These are phyloP conservation scores for Trichoderma erinaceum DNA, from an alignment of 495 filamentous ascomycete genomes.

Conservation along the genomic window DNA sequence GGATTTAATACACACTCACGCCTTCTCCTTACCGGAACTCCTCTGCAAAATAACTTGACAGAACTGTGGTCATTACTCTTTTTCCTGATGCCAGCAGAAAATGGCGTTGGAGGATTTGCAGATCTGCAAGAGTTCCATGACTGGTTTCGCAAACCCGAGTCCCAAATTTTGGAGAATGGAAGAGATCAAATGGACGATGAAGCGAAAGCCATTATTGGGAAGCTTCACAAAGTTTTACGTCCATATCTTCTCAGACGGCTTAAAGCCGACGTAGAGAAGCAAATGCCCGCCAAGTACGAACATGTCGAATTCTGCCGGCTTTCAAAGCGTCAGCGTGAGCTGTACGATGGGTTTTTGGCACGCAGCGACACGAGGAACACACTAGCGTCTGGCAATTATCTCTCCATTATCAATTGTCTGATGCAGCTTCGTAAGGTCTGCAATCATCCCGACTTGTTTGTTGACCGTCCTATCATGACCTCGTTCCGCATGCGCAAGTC, in stretches of 20 bases:
- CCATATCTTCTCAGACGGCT: slow-evolving; percentile 88
- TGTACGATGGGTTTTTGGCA: slow-evolving; percentile 98
- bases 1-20: slow-evolving; percentile 84
- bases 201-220: slow-evolving; percentile 76
- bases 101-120: slow-evolving; percentile 79
- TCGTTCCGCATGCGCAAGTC: slow-evolving; percentile 90
- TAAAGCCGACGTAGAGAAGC: slow-evolving; percentile 98
- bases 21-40: slow-evolving; percentile 88
- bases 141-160: slow-evolving; percentile 87
- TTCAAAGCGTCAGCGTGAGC: slow-evolving; percentile 86
- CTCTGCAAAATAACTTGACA: slow-evolving; percentile 92
- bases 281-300: slow-evolving; percentile 97
- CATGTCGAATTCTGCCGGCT: slow-evolving; percentile 92
- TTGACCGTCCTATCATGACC: slow-evolving; percentile 95
- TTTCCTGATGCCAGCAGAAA: slow-evolving; percentile 88
- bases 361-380: slow-evolving; percentile 83
- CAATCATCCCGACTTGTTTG: slow-evolving; percentile 96
- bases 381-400: slow-evolving; percentile 89
- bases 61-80: slow-evolving; percentile 96
- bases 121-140: slow-evolving; percentile 87
- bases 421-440: slow-evolving; percentile 98
- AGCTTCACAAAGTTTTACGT: slow-evolving; percentile 87
- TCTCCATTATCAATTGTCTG: slow-evolving; percentile 95
- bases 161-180: slow-evolving; percentile 92
- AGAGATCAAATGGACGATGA: slow-evolving; percentile 90